These are phyloP conservation scores for Avena eriantha DNA, from an alignment of 176 grass and related monocot species.

Conservation along the genomic window DNA sequence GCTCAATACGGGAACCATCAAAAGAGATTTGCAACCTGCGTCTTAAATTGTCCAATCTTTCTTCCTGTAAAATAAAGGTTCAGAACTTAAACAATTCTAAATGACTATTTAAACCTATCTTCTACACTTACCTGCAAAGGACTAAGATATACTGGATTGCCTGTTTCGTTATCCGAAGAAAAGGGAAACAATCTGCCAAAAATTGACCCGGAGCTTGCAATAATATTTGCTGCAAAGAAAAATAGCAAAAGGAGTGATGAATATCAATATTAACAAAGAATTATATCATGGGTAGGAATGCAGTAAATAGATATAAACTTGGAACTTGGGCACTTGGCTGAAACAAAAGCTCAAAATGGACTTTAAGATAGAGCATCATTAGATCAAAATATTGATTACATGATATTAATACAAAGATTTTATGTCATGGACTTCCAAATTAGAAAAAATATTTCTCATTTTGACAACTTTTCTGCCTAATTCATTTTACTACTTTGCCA, in stretches of 20 bases:
- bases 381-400: conserved; percentile 28
- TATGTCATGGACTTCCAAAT: conserved; percentile 1
- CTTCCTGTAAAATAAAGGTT: conserved; percentile 73
- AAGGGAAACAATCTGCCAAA: conserved; percentile 79
- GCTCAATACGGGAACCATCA: conserved; percentile 75
- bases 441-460: not conserved
- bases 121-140: conserved; percentile 76
- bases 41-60: conserved; percentile 72
- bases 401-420: conserved; percentile 20
- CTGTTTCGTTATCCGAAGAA: conserved; percentile 48
- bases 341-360: conserved; percentile 2
- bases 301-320: not conserved
- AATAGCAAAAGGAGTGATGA: not conserved
- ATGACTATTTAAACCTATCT: not conserved
- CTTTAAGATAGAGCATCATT: not conserved
- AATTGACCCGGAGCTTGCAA: conserved; percentile 64
- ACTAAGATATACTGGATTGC: conserved; percentile 56
- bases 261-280: conserved; percentile 8
- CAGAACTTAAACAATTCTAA: conserved; percentile 31
- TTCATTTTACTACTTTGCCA: not conserved
- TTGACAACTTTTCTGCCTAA: not conserved
- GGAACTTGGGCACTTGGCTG: not conserved
- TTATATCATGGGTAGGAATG: conserved; percentile 2
- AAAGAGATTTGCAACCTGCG: conserved; percentile 82
- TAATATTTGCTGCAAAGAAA: conserved; percentile 71